Evolutionary conservation across 116 monocot genomes (phyloP).

Genomic region (Trichopus zeylanicus): DNA sequence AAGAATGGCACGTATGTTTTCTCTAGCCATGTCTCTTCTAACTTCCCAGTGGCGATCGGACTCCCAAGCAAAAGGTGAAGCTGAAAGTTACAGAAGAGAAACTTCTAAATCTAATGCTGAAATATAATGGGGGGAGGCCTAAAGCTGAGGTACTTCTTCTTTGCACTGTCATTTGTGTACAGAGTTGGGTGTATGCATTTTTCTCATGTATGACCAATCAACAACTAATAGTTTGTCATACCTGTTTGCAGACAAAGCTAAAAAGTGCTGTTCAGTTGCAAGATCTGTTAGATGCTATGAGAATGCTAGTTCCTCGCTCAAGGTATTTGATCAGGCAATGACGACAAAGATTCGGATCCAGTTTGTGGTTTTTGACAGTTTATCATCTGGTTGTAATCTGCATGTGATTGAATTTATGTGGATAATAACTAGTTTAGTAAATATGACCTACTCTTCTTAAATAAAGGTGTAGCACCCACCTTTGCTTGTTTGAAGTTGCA

Average conservation of each 20-base stretch:
- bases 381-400: neutral
- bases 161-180: neutral
- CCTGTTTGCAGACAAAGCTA: slow-evolving; percentile 79
- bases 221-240: neutral
- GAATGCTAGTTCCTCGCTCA: slow-evolving; percentile 79
- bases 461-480: no score
- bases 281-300: slow-evolving; percentile 94
- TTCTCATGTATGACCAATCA: neutral
- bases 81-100: slow-evolving; percentile 98
- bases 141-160: slow-evolving; percentile 69
- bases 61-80: slow-evolving; percentile 99
- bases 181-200: neutral
- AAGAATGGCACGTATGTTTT: neutral
- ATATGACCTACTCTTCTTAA: no score
- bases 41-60: slow-evolving; percentile 85
- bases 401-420: no score
- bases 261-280: slow-evolving; percentile 99
- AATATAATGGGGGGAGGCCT: slow-evolving; percentile 90
- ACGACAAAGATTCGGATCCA: no score
- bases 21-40: slow-evolving; percentile 12
- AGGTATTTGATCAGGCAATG: slow-evolving; percentile 60
- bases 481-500: no score
- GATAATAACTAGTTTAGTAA: no score
- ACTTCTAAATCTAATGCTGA: slow-evolving; percentile 92
- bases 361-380: neutral